A percentile compares a stretch with the other conserved stretches of the same genome.
Conservation (phyloP, 805 yeast species). For the Myxozyma mucilagina region DNA sequence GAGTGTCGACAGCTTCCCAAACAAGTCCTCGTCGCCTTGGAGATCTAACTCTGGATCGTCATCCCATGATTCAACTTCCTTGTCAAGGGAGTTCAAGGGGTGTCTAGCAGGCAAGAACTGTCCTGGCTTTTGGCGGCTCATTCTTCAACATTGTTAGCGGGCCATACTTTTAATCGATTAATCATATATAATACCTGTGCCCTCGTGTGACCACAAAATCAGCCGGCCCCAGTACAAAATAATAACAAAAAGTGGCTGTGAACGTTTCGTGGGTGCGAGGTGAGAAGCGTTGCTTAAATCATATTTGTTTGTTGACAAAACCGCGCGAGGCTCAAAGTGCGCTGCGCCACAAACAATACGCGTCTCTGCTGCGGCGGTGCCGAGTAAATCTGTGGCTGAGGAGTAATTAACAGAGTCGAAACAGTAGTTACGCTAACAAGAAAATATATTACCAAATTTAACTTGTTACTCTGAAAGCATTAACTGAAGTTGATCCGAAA, state of each 20-base stretch:
- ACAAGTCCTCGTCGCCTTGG: constrained; percentile 21
- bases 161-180: no score
- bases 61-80: constrained; percentile 28
- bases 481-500: background rate
- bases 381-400: background rate
- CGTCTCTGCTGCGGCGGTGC: constrained; percentile 4
- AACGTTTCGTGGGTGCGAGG: background rate
- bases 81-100: constrained; percentile 15
- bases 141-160: background rate
- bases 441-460: no score
- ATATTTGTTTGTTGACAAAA: background rate
- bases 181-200: no score
- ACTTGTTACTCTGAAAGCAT: background rate
- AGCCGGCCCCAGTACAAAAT: background rate
- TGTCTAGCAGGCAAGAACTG: constrained; percentile 12
- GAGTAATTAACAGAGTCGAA: no score
- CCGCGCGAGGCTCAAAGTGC: background rate
- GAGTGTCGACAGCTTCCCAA: constrained; percentile 11
- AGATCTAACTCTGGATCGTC: constrained; percentile 26
- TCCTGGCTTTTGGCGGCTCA: background rate
- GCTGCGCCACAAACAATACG: constrained; percentile 14
- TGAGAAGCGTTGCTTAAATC: background rate
- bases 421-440: no score
- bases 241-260: background rate
- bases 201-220: background rate